A percentile compares a stretch with the other conserved stretches of the same genome.
Evolutionary conservation across 1,284 basidiomycete genomes (phyloP).

Genomic region (Peniophora sp.): DNA sequence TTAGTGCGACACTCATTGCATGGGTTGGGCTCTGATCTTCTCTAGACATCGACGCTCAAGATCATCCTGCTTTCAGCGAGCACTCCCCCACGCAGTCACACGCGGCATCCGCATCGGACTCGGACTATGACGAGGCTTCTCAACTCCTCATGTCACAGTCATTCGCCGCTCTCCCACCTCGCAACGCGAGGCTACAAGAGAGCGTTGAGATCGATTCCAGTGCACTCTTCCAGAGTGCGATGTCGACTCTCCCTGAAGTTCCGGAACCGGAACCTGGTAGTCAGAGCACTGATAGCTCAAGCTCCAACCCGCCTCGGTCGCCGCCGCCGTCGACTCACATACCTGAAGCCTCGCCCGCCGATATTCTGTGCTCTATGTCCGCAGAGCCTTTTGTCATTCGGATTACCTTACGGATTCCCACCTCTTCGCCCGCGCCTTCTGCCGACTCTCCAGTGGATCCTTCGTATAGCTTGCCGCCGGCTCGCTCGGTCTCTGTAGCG

Average conservation of each 20-base stretch:
- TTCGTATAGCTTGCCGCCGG: not conserved
- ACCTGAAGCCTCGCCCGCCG: constrained; percentile 3
- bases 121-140: constrained; percentile 53
- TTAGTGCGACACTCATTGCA: not conserved
- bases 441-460: not conserved
- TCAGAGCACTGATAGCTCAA: not conserved
- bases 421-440: not conserved
- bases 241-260: constrained; percentile 33
- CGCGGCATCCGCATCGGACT: constrained; percentile 22
- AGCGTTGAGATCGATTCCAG: constrained; percentile 23
- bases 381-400: not conserved
- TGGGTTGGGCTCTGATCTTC: not conserved
- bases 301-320: not conserved
- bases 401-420: not conserved
- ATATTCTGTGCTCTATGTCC: constrained; percentile 13
- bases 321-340: constrained; percentile 17
- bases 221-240: constrained; percentile 66
- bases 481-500: constrained; percentile 19
- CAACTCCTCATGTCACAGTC: constrained; percentile 71
- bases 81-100: constrained; percentile 5
- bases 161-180: constrained; percentile 43
- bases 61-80: not conserved
- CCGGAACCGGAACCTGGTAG: not conserved
- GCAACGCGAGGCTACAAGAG: constrained; percentile 34
- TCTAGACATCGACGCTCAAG: not conserved